Evolutionary conservation across 2,329 filamentous ascomycete species (phyloP), one percentile per base, ranked within the genome.

Genomic region (Calonectria hongkongensis): DNA sequence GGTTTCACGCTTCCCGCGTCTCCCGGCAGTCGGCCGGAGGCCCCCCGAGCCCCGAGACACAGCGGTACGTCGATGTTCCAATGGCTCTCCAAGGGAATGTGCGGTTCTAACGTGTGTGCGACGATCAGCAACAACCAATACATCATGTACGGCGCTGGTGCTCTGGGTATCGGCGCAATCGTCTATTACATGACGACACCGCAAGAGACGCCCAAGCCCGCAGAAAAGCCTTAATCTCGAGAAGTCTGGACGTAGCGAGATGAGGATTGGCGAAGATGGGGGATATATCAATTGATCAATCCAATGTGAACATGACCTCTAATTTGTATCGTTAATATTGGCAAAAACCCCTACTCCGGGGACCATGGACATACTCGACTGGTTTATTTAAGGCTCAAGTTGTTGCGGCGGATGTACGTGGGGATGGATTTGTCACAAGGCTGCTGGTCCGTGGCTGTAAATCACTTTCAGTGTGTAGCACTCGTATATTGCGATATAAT

Each of bases 121-220:
- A 39, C 6, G 30, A 2, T 9, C 30, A 80, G 77, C 15, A 33
- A 73, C 13, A 43, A 72, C 9, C 60, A 69, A 15, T 67, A 71
- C 0, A 18, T 74, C 0, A 65, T 70, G 50, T 15, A 76, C 3
- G 73, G 72, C 3, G 74, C 73, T 4, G 64, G 72, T 0, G 78
- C 75, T 3, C 67, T 80, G 10, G 74, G 68, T 2, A 21, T 79
- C 39, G 77, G 77, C 1, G 27, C 56, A 10, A 4, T 21, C 0
- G 78, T 79, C 70, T 80, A 76, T 15, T 48, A 74, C 9, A 65
- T 79, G 4, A 68, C 51, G 62, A 51, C 28, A 3, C 21, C 28
- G 4, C 70, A 78, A 0, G 76, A 73, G 0, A 36, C 68, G 16
- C 70, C 78, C 28, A 78, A 74, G 65, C 63, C 74, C 0, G 54